A percentile compares a stretch with the other conserved stretches of the same genome.
Conservation (phyloP, 495 filamentous ascomycete species). For the Bathelium albidoporum region DNA sequence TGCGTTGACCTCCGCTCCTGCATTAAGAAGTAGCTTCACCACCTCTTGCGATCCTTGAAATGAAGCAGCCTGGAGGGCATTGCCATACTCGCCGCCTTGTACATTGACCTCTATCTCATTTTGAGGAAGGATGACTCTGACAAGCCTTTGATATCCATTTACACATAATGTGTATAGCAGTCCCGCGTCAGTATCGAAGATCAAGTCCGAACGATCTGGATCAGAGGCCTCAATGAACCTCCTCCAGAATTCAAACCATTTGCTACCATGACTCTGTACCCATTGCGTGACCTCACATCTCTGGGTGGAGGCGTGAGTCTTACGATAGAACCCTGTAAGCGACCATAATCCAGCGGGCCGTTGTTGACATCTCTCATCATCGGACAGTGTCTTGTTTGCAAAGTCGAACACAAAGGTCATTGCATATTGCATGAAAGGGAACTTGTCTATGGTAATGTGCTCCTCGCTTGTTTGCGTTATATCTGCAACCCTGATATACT, state of each 20-base stretch:
- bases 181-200: background rate
- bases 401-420: background rate
- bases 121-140: background rate
- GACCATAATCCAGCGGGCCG: background rate
- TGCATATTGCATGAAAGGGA: slow-evolving; percentile 8
- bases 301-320: background rate
- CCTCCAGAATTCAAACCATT: background rate
- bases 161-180: background rate
- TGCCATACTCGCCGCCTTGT: slow-evolving; percentile 6
- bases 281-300: background rate
- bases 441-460: background rate
- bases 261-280: background rate
- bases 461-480: no score
- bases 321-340: background rate
- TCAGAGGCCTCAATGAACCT: background rate
- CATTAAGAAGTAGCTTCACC: no score
- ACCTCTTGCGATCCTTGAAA: background rate
- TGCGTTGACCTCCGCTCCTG: no score
- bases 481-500: background rate
- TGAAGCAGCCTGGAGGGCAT: slow-evolving; percentile 11
- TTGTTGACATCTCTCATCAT: background rate
- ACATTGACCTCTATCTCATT: slow-evolving; percentile 9
- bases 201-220: background rate
- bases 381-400: background rate
- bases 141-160: background rate